These are phyloP conservation scores for Calocybe indica DNA, from an alignment of 768 basidiomycete species.

Conservation along the genomic window DNA sequence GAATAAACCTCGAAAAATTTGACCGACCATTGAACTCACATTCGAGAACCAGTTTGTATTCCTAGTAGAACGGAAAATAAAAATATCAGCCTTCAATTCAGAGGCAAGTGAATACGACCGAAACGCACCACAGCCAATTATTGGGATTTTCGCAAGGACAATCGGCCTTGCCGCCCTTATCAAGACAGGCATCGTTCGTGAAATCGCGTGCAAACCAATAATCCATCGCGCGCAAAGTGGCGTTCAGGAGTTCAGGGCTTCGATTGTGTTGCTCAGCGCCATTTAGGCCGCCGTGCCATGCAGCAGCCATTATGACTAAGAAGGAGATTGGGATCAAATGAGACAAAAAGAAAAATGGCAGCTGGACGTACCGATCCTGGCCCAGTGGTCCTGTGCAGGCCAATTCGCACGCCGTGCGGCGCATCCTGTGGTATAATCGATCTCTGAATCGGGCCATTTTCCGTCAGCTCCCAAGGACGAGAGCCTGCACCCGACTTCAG, in stretches of 20 bases:
- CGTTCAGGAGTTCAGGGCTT: slow-evolving; percentile 8
- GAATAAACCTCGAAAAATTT: background rate
- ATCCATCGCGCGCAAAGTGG: slow-evolving; percentile 35
- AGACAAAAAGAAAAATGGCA: background rate
- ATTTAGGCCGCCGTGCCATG: slow-evolving; percentile 42
- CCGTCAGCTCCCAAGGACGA: slow-evolving; percentile 19
- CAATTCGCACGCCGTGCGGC: slow-evolving; percentile 46
- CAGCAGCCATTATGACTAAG: slow-evolving; percentile 41
- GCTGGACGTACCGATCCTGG: slow-evolving; percentile 30
- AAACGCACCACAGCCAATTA: slow-evolving; percentile 16
- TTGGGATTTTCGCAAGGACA: slow-evolving; percentile 46
- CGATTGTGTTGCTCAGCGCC: slow-evolving; percentile 6
- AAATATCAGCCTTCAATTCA: too few species aligned
- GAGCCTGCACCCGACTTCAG: slow-evolving; percentile 8
- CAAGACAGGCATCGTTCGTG: slow-evolving; percentile 37
- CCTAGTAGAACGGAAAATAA: slow-evolving; percentile 14
- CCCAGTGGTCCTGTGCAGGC: slow-evolving; percentile 51
- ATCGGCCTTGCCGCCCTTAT: slow-evolving; percentile 31
- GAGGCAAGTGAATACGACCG: too few species aligned
- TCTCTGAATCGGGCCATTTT: slow-evolving; percentile 35
- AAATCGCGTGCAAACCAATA: slow-evolving; percentile 51
- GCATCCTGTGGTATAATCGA: slow-evolving; percentile 51
- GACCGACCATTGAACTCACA: slow-evolving; percentile 15
- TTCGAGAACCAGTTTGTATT: slow-evolving; percentile 53
- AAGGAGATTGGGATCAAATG: background rate